A percentile compares a stretch with the other conserved stretches of the same genome.
These are phyloP conservation scores for Heteromeles arbutifolia DNA, from an alignment of 306 rosid genomes.

Conservation along the genomic window DNA sequence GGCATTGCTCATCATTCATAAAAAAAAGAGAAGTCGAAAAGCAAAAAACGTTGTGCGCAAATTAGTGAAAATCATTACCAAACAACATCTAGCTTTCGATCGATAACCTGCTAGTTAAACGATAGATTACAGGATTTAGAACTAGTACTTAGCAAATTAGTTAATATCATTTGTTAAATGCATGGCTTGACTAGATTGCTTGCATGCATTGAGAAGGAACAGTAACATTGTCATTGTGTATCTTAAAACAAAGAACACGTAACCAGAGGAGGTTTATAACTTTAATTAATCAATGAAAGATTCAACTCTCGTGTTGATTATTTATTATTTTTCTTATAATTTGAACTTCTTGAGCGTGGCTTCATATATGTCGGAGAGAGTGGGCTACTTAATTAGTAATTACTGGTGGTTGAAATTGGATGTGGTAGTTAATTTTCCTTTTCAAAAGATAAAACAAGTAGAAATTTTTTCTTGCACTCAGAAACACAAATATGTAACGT, in stretches of 20 bases:
- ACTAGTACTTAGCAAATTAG: neutral
- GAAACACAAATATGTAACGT: neutral
- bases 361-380: neutral
- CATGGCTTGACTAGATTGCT: neutral
- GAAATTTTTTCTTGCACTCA: neutral
- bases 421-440: neutral
- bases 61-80: neutral
- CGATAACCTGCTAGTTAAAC: neutral
- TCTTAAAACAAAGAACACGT: neutral
- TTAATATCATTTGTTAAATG: neutral
- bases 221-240: no score
- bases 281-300: no score
- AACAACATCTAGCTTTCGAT: neutral
- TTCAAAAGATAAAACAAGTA: neutral
- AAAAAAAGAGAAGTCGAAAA: neutral
- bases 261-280: neutral
- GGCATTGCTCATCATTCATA: neutral
- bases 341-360: neutral
- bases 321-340: no score
- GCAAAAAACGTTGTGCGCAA: neutral
- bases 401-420: neutral
- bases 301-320: no score
- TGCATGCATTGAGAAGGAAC: neutral
- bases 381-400: neutral
- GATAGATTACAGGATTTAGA: neutral